Conservation (phyloP, 805 yeast genomes). For the Jamesozyma gamospora region DNA sequence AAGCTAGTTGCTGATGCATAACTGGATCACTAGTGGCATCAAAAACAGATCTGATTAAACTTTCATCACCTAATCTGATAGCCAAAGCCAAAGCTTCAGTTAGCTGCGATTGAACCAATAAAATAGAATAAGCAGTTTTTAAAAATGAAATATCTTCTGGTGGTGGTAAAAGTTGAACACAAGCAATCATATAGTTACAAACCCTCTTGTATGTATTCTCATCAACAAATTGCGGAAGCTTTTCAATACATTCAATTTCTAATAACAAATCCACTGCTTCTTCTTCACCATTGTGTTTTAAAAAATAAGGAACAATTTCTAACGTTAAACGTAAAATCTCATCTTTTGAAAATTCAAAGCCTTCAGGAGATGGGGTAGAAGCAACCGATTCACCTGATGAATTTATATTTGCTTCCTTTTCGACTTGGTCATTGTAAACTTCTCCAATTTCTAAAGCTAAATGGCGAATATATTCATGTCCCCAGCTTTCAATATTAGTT, state of each 20-base stretch:
- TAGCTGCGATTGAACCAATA: conserved; percentile 64
- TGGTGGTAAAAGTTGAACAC: conserved; percentile 93
- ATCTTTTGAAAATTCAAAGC: conserved; percentile 25
- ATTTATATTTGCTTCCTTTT: conserved; percentile 22
- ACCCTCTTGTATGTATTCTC: conserved; percentile 77
- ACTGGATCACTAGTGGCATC: conserved; percentile 64
- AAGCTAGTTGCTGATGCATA: conserved; percentile 82
- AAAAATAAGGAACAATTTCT: conserved; percentile 77
- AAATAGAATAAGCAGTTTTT: conserved; percentile 80
- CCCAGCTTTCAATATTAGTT: conserved; percentile 75
- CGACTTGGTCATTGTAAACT: conserved; percentile 51
- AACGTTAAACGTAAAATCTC: conserved; percentile 56
- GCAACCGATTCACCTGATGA: conserved; percentile 10
- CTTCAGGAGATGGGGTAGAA: conserved; percentile 7
- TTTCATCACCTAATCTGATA: conserved; percentile 75
- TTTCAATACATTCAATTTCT: conserved; percentile 81
- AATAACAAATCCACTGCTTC: conserved; percentile 92
- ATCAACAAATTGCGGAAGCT: conserved; percentile 76
- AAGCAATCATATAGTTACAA: conserved; percentile 86
- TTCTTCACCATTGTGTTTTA: conserved; percentile 94
- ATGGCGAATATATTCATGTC: conserved; percentile 95
- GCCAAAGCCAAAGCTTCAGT: conserved; percentile 90
- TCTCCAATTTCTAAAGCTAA: conserved; percentile 92
- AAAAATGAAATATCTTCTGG: conserved; percentile 84
- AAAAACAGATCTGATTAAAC: conserved; percentile 68